phyloP scores from a whole-genome alignment of 345 rosid species.

The Corchorus capsularis region DNA sequence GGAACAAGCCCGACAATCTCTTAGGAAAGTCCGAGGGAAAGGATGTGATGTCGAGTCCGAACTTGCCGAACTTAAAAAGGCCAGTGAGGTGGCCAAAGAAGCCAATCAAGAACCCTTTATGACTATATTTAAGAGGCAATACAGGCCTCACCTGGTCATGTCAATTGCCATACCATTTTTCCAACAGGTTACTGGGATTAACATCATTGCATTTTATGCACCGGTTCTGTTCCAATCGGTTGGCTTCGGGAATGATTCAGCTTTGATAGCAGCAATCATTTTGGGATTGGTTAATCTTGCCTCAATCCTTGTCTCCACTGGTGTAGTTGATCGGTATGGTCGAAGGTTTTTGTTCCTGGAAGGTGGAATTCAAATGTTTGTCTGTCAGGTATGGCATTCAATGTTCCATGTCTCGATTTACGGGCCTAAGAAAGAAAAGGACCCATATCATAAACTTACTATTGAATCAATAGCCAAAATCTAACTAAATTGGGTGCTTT shows the following conservation, averaged over 20 bases:
- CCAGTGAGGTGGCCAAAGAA: constrained; percentile 47
- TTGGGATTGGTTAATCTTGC: constrained; percentile 71
- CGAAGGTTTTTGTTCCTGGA: constrained; percentile 66
- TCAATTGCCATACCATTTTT: constrained; percentile 70
- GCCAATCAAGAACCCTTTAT: constrained; percentile 50
- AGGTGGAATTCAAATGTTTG: constrained; percentile 69
- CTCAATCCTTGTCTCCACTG: constrained; percentile 57
- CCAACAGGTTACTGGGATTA: constrained; percentile 79
- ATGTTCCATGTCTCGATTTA: no score
- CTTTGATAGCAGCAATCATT: constrained; percentile 64
- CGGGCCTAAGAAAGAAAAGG: no score
- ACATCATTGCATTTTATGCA: constrained; percentile 78
- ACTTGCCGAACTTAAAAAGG: constrained; percentile 51
- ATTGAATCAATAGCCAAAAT: not conserved
- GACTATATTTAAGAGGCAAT: constrained; percentile 63
- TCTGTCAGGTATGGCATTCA: constrained; percentile 57
- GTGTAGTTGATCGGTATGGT: constrained; percentile 70
- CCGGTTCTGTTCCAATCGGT: constrained; percentile 76
- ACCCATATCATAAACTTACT: not conserved
- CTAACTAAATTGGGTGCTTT: not conserved
- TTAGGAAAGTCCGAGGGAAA: constrained; percentile 49
- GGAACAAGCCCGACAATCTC: constrained; percentile 51
- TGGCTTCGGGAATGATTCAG: constrained; percentile 69
- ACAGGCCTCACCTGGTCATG: constrained; percentile 76
- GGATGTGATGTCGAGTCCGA: constrained; percentile 51